A percentile compares a stretch with the other conserved stretches of the same genome.
These are phyloP conservation scores for Tilletia caries DNA, from an alignment of 1,284 basidiomycete species.

Conservation along the genomic window DNA sequence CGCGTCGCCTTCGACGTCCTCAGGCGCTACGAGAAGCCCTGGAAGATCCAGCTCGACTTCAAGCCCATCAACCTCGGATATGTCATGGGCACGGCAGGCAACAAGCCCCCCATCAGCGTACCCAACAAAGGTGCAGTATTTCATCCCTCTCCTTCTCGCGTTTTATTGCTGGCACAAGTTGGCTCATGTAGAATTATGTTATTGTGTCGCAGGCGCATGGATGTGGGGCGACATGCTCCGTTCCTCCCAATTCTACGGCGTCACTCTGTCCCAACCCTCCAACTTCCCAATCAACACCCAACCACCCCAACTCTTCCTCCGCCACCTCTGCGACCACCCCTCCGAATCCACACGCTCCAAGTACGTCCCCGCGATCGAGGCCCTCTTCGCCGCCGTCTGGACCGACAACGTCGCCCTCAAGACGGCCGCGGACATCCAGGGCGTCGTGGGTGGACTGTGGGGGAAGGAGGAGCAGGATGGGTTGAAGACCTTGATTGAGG, in stretches of 20 bases:
- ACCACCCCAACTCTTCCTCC: slow-evolving; percentile 33
- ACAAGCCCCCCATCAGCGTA: slow-evolving; percentile 45
- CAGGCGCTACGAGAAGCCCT: slow-evolving; percentile 32
- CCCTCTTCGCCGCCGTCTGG: slow-evolving; percentile 40
- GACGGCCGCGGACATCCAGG: slow-evolving; percentile 27
- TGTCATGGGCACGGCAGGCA: slow-evolving; percentile 46
- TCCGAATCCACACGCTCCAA: not conserved
- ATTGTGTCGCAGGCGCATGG: not conserved
- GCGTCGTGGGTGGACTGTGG: slow-evolving; percentile 19
- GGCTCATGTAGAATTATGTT: no score
- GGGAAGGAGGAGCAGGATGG: slow-evolving; percentile 19
- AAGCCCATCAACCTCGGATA: slow-evolving; percentile 43
- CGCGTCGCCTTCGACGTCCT: slow-evolving; percentile 41
- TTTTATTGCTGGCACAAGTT: no score
- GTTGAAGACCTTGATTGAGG: slow-evolving; percentile 13
- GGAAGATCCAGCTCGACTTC: slow-evolving; percentile 40
- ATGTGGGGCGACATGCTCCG: slow-evolving; percentile 8
- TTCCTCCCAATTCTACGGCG: not conserved
- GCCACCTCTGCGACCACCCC: slow-evolving; percentile 20
- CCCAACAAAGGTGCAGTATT: slow-evolving; percentile 41
- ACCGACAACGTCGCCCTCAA: slow-evolving; percentile 23
- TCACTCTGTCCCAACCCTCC: slow-evolving; percentile 29
- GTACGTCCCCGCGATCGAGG: slow-evolving; percentile 25
- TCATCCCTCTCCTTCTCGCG: no score
- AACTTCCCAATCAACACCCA: slow-evolving; percentile 46